phyloP scores from a whole-genome alignment of 176 grass and related monocot genomes.

The Bolboschoenus planiculmis region DNA sequence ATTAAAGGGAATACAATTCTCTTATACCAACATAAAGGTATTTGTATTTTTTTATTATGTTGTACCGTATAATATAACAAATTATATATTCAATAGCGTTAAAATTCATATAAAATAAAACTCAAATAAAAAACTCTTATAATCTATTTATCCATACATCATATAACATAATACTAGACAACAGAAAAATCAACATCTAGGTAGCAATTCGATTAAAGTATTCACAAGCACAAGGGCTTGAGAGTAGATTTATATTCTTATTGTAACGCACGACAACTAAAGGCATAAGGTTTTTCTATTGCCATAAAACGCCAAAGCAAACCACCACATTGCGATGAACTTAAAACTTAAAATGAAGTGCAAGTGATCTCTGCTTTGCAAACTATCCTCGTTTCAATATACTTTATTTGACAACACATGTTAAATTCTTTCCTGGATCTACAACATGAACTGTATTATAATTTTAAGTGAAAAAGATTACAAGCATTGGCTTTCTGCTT shows the following conservation, averaged over 20 bases:
- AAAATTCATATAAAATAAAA: too few relatives aligned
- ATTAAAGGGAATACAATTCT: background rate
- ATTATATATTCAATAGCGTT: too few relatives aligned
- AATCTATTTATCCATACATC: too few relatives aligned
- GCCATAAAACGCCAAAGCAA: background rate
- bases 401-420: background rate
- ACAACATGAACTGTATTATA: background rate
- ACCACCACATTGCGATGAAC: background rate
- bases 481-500: background rate
- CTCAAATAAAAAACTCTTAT: too few relatives aligned
- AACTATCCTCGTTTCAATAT: background rate
- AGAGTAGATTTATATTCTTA: too few relatives aligned
- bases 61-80: too few relatives aligned
- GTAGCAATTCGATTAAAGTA: too few relatives aligned
- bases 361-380: background rate
- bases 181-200: too few relatives aligned
- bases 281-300: background rate
- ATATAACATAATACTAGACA: too few relatives aligned
- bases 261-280: too few relatives aligned
- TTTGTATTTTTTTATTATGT: too few relatives aligned
- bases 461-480: background rate
- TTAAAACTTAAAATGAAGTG: background rate
- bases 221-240: too few relatives aligned
- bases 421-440: background rate
- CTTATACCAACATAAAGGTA: background rate